Evolutionary conservation across 2,329 filamentous ascomycete genomes (phyloP), one percentile per base, ranked within the genome.

Genomic region (Venturia nashicola): DNA sequence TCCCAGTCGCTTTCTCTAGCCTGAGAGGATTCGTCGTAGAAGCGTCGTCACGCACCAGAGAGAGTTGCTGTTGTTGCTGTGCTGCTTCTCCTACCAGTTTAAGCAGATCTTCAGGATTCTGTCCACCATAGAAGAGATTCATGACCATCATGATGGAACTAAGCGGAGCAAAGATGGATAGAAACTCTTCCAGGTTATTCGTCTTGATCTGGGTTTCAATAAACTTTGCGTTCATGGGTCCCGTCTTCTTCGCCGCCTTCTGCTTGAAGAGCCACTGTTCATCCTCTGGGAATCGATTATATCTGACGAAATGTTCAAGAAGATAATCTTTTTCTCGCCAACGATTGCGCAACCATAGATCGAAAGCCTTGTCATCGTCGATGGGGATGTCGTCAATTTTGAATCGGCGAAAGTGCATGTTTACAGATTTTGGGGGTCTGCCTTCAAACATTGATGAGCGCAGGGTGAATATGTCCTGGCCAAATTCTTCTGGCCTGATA

Each of bases 401-500:
- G 75, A 96, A 97, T 11, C 91, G 86, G 62, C 94, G 86, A 91
- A 93, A 99, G 76, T 96, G 89, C 79, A 97, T 92, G 75, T 97
- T 97, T 70, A 97, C 92, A 1, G 91, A 96, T 73, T 92, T 96
- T 1, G 93, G 94, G 0, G 92, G 88, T 0, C 90, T 85, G 14
- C 94, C 92, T 73, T 94, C 85, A 67, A 97, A 87, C 72, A 94
- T 96, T 4, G 91, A 95, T 60, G 91, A 91, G 2, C 85, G 83
- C 4, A 99, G 80, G 0, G 90, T 92, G 75, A 95, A 97, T 70
- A 90, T 88, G 60, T 95, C 86, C 72, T 97, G 92, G n/a, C 93
- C 92, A 68, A 87, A 97, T 69, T 88, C 83, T 46, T 78, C 78
- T 1, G 70, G 70, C 8, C 51, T 57, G 12, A 27, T 36, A 1